These are phyloP conservation scores for Selaginella tamariscina DNA, from an alignment of 75 land plant genomes.

Conservation along the genomic window DNA sequence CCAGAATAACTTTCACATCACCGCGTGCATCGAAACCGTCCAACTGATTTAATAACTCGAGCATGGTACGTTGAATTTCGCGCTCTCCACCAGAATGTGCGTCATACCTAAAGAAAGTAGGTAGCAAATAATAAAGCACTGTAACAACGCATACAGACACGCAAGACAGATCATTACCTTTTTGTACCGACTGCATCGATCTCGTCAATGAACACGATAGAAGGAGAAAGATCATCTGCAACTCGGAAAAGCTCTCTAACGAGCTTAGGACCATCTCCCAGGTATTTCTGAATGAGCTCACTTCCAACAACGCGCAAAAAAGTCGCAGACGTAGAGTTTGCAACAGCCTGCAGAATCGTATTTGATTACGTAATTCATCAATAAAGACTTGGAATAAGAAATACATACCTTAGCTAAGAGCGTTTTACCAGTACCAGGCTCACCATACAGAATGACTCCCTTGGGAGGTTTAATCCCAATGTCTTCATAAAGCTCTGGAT, in stretches of 20 bases:
- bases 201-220: constrained; percentile 91
- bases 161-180: constrained; percentile 29
- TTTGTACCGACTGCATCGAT: constrained; percentile 95
- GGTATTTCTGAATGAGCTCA: constrained; percentile 77
- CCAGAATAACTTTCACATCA: constrained; percentile 82
- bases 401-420: constrained; percentile 62
- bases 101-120: constrained; percentile 46
- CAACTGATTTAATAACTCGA: constrained; percentile 72
- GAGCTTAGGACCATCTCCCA: constrained; percentile 88
- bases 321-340: constrained; percentile 82
- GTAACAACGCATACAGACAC: background rate
- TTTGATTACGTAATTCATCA: background rate
- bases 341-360: constrained; percentile 51
- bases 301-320: constrained; percentile 87
- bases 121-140: background rate
- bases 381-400: background rate
- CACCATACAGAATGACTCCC: constrained; percentile 81
- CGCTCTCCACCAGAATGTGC: constrained; percentile 90
- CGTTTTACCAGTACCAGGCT: constrained; percentile 88
- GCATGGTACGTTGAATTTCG: constrained; percentile 82
- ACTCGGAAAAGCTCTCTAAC: constrained; percentile 81
- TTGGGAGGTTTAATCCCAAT: constrained; percentile 87
- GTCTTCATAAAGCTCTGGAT: constrained; percentile 82
- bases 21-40: constrained; percentile 90
- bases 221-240: constrained; percentile 87